A percentile compares a stretch with the other conserved stretches of the same genome.
These are phyloP conservation scores for Pseudogymnoascus sp. DNA, from an alignment of 2,329 filamentous ascomycete genomes.

Conservation along the genomic window DNA sequence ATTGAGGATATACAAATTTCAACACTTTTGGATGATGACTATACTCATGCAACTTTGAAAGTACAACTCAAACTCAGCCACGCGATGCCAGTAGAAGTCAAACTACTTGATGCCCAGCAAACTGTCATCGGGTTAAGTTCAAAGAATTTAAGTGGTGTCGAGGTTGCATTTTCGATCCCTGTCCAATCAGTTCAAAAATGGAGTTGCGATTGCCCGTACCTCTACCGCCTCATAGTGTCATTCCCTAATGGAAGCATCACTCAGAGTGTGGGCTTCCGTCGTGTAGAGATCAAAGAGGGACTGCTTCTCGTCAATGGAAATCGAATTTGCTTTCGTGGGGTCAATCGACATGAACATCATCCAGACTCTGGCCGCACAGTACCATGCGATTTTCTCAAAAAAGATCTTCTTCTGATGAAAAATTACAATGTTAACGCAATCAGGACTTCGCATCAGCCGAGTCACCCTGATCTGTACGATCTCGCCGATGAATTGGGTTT, in stretches of 20 bases:
- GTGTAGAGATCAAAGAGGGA: conserved; percentile 46
- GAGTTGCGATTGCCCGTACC: no score
- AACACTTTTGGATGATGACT: conserved; percentile 45
- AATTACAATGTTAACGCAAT: conserved; percentile 61
- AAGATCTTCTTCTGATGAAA: conserved; percentile 49
- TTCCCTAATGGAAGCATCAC: no score
- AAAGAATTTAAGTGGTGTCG: no score
- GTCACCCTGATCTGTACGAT: conserved; percentile 50
- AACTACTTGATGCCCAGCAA: no score
- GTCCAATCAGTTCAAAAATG: no score
- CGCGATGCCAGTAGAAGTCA: no score
- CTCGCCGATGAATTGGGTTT: conserved; percentile 56
- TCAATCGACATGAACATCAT: conserved; percentile 51
- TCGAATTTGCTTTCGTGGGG: conserved; percentile 45
- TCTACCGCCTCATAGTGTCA: no score
- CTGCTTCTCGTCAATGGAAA: conserved; percentile 47
- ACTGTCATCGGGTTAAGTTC: no score
- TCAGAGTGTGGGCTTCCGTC: no score
- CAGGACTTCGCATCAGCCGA: conserved; percentile 59
- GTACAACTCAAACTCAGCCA: no score
- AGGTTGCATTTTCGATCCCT: no score
- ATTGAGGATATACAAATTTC: conserved; percentile 48
- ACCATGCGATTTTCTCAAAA: conserved; percentile 41
- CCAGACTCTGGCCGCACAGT: conserved; percentile 43
- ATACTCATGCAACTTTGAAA: no score